Percentiles rank a stretch among this genome's conserved stretches.
Evolutionary conservation across 306 rosid species (phyloP).

Genomic region (Rubus idaeus): DNA sequence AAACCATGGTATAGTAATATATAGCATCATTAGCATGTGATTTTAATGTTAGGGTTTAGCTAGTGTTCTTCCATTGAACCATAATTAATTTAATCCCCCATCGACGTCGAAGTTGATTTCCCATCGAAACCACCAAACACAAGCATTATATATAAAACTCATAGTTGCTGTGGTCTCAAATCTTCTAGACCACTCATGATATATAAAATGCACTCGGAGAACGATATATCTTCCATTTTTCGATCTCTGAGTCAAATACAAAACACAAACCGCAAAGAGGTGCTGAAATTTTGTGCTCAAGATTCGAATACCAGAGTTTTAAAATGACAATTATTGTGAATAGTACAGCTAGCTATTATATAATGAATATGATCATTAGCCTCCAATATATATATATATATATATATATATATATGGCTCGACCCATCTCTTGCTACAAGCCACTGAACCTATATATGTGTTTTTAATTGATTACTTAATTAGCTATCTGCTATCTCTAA

Average conservation of each 20-base stretch:
- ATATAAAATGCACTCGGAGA: neutral
- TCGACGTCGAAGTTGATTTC: neutral
- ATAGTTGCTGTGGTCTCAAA: slow-evolving; percentile 6
- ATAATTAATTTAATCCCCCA: neutral
- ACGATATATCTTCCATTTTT: slow-evolving; percentile 9
- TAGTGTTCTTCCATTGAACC: neutral
- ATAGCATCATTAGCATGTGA: neutral
- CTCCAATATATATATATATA: no score
- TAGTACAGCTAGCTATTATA: neutral
- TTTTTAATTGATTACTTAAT: neutral
- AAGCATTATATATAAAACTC: slow-evolving; percentile 10
- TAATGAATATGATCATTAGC: neutral
- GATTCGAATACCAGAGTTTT: slow-evolving; percentile 11
- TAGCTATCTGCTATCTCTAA: neutral
- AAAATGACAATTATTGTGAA: slow-evolving; percentile 22
- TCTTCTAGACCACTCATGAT: slow-evolving; percentile 11
- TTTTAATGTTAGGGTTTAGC: neutral
- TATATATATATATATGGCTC: neutral
- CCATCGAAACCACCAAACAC: neutral
- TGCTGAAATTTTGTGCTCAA: slow-evolving; percentile 2
- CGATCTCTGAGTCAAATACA: slow-evolving; percentile 9
- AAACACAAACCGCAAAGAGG: slow-evolving; percentile 1
- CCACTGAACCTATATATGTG: neutral
- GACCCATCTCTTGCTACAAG: neutral
- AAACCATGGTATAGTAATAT: no score